Evolutionary conservation across 352 stramenopile genomes (phyloP).

Genomic region (Globisporangium ultimum): DNA sequence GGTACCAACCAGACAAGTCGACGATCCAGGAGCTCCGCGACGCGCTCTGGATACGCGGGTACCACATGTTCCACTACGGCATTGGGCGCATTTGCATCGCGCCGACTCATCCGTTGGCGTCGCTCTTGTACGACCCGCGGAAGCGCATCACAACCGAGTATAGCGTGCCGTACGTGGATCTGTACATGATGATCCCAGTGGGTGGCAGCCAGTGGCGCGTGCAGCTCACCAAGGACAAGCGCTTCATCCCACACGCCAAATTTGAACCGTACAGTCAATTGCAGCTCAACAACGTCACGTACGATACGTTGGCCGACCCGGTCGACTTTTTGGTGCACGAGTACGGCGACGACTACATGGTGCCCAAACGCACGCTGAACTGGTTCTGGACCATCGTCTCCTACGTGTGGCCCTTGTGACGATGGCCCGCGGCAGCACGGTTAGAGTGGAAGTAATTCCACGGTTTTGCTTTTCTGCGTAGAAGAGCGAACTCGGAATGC

Average conservation of each 20-base stretch:
- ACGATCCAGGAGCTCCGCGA: slow-evolving; percentile 10
- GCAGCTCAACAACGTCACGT: slow-evolving; percentile 16
- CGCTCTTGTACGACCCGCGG: slow-evolving; percentile 19
- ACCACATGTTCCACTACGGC: slow-evolving; percentile 19
- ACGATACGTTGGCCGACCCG: slow-evolving; percentile 26
- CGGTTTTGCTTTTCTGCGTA: too few species aligned
- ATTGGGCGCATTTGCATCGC: slow-evolving; percentile 28
- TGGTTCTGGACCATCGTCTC: not conserved
- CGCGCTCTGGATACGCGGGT: slow-evolving; percentile 7
- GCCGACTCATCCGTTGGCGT: slow-evolving; percentile 27
- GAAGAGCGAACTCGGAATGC: too few species aligned
- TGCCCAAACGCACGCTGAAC: not conserved
- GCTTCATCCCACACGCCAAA: slow-evolving; percentile 13
- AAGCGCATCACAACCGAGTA: slow-evolving; percentile 1
- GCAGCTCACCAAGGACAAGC: slow-evolving; percentile 13
- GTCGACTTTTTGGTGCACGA: slow-evolving; percentile 15
- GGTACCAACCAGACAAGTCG: slow-evolving; percentile 7
- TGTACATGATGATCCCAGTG: slow-evolving; percentile 25
- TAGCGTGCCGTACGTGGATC: slow-evolving; percentile 30
- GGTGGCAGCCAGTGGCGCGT: slow-evolving; percentile 17
- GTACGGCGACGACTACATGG: slow-evolving; percentile 17
- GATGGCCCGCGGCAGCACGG: too few species aligned
- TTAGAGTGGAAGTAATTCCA: too few species aligned
- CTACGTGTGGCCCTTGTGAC: not conserved
- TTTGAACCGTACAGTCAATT: slow-evolving; percentile 19